Evolutionary conservation across 306 rosid species (phyloP).

Genomic region (Chamaecrista fasciculata): DNA sequence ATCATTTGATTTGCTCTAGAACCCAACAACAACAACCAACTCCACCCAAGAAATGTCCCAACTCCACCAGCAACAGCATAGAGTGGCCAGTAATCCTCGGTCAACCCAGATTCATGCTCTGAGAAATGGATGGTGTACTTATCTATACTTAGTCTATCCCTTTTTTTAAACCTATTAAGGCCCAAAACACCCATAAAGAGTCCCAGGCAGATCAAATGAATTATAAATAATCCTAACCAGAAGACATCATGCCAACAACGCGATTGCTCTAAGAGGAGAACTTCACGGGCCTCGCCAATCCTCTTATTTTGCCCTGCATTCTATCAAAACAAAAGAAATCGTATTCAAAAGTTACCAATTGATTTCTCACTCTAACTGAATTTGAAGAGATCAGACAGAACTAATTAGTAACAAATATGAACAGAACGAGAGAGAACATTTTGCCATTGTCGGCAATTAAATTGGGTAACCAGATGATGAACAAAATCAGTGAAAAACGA

Average conservation of each 20-base stretch:
- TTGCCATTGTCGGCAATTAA: background rate
- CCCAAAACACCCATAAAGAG: constrained; percentile 61
- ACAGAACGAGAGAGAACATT: background rate
- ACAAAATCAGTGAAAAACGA: background rate
- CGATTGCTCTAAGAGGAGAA: constrained; percentile 42
- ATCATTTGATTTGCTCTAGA: constrained; percentile 76
- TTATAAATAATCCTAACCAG: constrained; percentile 74
- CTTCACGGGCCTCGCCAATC: constrained; percentile 47
- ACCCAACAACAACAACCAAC: constrained; percentile 81
- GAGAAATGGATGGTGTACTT: constrained; percentile 41
- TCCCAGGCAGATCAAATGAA: constrained; percentile 73
- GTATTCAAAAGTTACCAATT: background rate
- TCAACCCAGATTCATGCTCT: constrained; percentile 56
- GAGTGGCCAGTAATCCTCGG: constrained; percentile 84
- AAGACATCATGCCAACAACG: constrained; percentile 91
- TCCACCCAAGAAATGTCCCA: constrained; percentile 82
- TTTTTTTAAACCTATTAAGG: constrained; percentile 63
- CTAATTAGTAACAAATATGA: background rate
- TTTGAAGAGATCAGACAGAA: background rate
- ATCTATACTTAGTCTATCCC: constrained; percentile 70
- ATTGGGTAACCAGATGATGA: background rate
- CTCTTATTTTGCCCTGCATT: constrained; percentile 55
- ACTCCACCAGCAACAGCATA: constrained; percentile 92
- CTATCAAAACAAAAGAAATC: constrained; percentile 36
- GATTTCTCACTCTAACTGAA: constrained; percentile 2